Conservation (phyloP, 495 filamentous ascomycete genomes). For the Xylaria curta region DNA sequence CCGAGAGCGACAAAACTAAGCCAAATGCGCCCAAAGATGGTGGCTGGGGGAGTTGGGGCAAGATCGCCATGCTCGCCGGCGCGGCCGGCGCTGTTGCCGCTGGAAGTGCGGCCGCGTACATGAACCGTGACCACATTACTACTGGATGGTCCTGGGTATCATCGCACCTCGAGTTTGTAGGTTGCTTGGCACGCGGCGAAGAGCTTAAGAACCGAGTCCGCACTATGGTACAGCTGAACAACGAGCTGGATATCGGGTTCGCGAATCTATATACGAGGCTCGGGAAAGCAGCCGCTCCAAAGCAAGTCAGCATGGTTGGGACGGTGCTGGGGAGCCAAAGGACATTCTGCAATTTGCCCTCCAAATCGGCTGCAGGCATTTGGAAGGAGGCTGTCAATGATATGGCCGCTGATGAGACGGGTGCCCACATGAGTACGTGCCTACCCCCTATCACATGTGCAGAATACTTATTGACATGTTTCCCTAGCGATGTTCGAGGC, state of each 20-base stretch:
- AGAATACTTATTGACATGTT: slow-evolving; percentile 27
- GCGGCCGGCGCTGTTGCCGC: slow-evolving; percentile 82
- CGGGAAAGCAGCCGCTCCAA: slow-evolving; percentile 63
- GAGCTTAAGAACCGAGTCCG: slow-evolving; percentile 74
- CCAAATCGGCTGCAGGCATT: slow-evolving; percentile 54
- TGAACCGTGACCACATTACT: slow-evolving; percentile 77
- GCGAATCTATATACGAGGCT: slow-evolving; percentile 84
- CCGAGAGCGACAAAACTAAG: slow-evolving; percentile 39
- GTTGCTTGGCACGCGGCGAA: slow-evolving; percentile 77
- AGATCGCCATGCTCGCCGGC: slow-evolving; percentile 81
- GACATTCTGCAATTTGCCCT: slow-evolving; percentile 85
- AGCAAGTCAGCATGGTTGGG: slow-evolving; percentile 52
- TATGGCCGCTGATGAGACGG: slow-evolving; percentile 75
- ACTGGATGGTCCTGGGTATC: slow-evolving; percentile 79
- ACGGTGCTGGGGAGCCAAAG: slow-evolving; percentile 63
- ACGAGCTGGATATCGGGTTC: slow-evolving; percentile 67
- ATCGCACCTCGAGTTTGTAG: slow-evolving; percentile 94
- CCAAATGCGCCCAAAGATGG: slow-evolving; percentile 53
- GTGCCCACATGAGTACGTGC: slow-evolving; percentile 75
- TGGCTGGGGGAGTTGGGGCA: slow-evolving; percentile 72
- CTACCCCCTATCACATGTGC: neutral
- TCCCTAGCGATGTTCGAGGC: slow-evolving; percentile 75
- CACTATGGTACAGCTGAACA: slow-evolving; percentile 62
- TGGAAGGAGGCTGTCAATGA: slow-evolving; percentile 79
- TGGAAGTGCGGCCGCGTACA: slow-evolving; percentile 85